phyloP scores from a whole-genome alignment of 192 early-diverging fungal genomes.

The Umbelopsis isabellina region DNA sequence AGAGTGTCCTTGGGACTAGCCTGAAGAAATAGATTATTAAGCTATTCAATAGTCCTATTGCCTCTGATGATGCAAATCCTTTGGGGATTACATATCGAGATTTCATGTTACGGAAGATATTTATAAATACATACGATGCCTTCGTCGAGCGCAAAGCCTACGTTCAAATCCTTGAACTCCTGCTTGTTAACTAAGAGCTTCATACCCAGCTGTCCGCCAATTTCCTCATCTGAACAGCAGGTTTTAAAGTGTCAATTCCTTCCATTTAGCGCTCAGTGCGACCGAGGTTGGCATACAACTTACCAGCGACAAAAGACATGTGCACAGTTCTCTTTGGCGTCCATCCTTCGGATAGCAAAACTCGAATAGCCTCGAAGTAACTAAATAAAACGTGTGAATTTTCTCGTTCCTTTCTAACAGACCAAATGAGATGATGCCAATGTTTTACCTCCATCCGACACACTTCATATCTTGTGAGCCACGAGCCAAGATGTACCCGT shows the following conservation, averaged over 20 bases:
- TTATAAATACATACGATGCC: conserved; percentile 54
- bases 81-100: no score
- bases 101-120: background rate
- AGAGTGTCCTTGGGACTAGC: conserved; percentile 62
- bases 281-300: background rate
- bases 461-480: conserved; percentile 94
- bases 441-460: conserved; percentile 61
- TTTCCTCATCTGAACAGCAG: conserved; percentile 70
- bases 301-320: conserved; percentile 75
- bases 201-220: conserved; percentile 85
- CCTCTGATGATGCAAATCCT: background rate
- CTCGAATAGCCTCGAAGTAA: conserved; percentile 82
- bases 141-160: conserved; percentile 86
- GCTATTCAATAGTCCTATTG: no score
- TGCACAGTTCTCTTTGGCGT: conserved; percentile 72
- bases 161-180: conserved; percentile 73
- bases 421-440: background rate
- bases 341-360: conserved; percentile 56
- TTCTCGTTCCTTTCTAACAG: background rate
- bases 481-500: conserved; percentile 80
- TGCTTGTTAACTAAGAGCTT: conserved; percentile 60
- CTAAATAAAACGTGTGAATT: conserved; percentile 28
- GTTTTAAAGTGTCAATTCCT: background rate
- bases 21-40: no score
- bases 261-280: background rate